Evolutionary conservation across 2,329 filamentous ascomycete species (phyloP).

Genomic region (Colletotrichum sp.): DNA sequence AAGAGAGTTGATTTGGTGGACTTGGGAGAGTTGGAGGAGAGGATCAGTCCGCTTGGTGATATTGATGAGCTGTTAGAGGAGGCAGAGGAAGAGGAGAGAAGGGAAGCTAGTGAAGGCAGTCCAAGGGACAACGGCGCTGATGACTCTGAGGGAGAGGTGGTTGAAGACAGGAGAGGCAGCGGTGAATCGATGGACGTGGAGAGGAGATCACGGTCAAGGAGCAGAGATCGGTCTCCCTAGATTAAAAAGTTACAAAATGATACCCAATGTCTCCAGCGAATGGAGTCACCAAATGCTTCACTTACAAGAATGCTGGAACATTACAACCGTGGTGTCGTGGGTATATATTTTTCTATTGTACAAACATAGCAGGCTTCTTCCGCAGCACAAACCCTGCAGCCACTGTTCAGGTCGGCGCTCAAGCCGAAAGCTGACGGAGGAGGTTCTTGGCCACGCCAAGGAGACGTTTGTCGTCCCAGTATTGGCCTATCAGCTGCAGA

Average conservation of each 20-base stretch:
- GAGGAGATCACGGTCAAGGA: slow-evolving; percentile 17
- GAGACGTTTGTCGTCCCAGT: slow-evolving; percentile 73
- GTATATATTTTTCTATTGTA: slow-evolving; percentile 14
- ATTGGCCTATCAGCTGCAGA: slow-evolving; percentile 82
- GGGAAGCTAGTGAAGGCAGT: slow-evolving; percentile 31
- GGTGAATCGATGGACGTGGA: slow-evolving; percentile 41
- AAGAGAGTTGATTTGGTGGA: slow-evolving; percentile 85
- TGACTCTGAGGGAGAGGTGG: slow-evolving; percentile 46
- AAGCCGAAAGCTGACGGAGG: slow-evolving; percentile 29
- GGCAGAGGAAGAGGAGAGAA: slow-evolving; percentile 52
- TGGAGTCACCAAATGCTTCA: not conserved
- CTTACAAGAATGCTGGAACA: not conserved
- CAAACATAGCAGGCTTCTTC: not conserved
- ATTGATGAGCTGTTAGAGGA: slow-evolving; percentile 74
- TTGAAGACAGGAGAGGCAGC: slow-evolving; percentile 25
- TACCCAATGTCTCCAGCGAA: not conserved
- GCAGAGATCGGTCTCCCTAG: slow-evolving; percentile 2
- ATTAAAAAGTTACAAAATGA: not conserved
- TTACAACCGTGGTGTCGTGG: not conserved
- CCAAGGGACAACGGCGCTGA: slow-evolving; percentile 25
- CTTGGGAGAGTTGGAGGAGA: slow-evolving; percentile 82
- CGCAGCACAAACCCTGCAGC: not conserved
- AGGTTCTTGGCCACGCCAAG: slow-evolving; percentile 61
- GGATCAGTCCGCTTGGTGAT: slow-evolving; percentile 82
- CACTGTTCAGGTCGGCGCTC: not conserved